Conservation (phyloP, 2,329 filamentous ascomycete genomes). For the Nemania diffusa region DNA sequence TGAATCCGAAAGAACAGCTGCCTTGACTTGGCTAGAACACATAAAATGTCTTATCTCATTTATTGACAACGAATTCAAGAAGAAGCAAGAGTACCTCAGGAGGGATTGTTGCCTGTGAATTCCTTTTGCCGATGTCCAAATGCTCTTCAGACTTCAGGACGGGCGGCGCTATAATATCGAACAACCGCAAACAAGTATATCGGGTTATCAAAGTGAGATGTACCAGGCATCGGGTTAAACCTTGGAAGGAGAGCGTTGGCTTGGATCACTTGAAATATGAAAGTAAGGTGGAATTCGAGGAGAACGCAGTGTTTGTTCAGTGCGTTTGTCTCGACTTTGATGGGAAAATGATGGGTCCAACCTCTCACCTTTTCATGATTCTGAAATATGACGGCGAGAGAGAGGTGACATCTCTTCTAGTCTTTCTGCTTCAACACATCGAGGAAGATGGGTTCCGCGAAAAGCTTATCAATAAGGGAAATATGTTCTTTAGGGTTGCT, state of each 20-base stretch:
- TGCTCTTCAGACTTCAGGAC: slow-evolving; percentile 20
- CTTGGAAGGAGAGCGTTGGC: neutral
- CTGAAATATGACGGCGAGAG: slow-evolving; percentile 37
- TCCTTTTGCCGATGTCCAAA: slow-evolving; percentile 16
- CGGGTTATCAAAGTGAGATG: slow-evolving; percentile 4
- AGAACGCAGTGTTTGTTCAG: slow-evolving; percentile 19
- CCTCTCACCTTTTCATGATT: slow-evolving; percentile 34
- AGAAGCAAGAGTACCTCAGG: neutral
- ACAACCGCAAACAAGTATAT: slow-evolving; percentile 15
- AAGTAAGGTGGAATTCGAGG: slow-evolving; percentile 5
- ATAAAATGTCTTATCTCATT: slow-evolving; percentile 14
- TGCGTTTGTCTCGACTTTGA: slow-evolving; percentile 45
- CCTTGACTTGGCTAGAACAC: neutral
- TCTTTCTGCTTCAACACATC: slow-evolving; percentile 37
- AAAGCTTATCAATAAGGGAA: slow-evolving; percentile 24
- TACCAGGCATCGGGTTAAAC: slow-evolving; percentile 14
- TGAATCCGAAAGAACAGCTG: neutral
- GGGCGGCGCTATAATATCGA: neutral
- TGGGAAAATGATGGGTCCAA: slow-evolving; percentile 40
- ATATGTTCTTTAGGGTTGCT: slow-evolving; percentile 33
- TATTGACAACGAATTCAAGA: slow-evolving; percentile 4
- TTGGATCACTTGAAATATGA: slow-evolving; percentile 9
- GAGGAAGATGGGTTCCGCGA: slow-evolving; percentile 22
- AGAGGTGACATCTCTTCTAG: slow-evolving; percentile 37
- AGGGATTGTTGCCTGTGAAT: neutral